Percentiles rank a stretch among this genome's conserved stretches.
Evolutionary conservation across 78 protist species (phyloP).

Genomic region (Speleostelium caveatum): DNA sequence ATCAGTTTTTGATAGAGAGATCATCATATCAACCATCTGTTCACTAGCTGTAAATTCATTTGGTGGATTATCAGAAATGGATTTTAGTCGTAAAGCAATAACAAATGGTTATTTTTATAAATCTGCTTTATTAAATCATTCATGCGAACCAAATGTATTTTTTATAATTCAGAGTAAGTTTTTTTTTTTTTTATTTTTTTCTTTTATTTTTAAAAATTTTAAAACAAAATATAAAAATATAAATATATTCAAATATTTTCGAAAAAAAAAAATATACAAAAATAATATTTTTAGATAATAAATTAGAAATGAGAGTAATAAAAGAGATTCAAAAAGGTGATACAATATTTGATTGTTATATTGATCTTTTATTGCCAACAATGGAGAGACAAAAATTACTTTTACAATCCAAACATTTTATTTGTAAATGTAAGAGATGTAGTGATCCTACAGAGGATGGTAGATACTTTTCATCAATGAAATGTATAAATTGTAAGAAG

Average conservation of each 20-base stretch:
- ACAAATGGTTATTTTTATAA: conserved; percentile 67
- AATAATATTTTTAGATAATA: background rate
- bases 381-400: conserved; percentile 46
- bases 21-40: conserved; percentile 4
- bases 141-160: conserved; percentile 64
- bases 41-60: conserved; percentile 38
- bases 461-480: conserved; percentile 22
- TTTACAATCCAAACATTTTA: conserved; percentile 33
- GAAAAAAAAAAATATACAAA: background rate
- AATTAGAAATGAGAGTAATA: conserved; percentile 30
- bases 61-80: conserved; percentile 16
- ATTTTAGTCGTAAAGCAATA: conserved; percentile 7
- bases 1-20: conserved; percentile 8
- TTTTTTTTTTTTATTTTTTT: too few species aligned
- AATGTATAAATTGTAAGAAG: conserved; percentile 28
- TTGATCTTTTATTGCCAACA: conserved; percentile 58
- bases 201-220: too few species aligned
- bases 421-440: conserved; percentile 53
- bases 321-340: conserved; percentile 17
- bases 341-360: conserved; percentile 42
- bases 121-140: conserved; percentile 66
- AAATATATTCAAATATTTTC: background rate
- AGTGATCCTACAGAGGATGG: conserved; percentile 20
- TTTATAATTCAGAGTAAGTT: conserved; percentile 17
- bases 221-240: conserved; percentile 6